Evolutionary conservation across 176 grass and related monocot genomes (phyloP), one percentile per base, ranked within the genome.

Genomic region (Stipa capillata): DNA sequence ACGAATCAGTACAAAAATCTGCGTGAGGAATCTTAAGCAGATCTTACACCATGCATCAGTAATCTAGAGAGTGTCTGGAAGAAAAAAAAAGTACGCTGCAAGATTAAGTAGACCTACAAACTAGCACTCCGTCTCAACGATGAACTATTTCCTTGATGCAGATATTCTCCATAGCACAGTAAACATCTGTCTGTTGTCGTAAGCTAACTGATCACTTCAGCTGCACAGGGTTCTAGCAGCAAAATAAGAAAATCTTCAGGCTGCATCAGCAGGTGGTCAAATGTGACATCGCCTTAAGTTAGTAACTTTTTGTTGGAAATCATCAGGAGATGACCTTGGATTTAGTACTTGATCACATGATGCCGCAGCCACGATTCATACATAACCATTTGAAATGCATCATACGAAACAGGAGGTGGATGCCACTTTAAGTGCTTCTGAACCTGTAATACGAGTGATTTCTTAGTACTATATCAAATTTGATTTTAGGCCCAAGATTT

Each of bases 331-430:
- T 73, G 55, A 73, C 76, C 20, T 70, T 58, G 62, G 49, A 49
- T 59, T 69, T 85, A 78, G 65, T 79, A 85, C 72, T 39, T 76
- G n/a, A n/a, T n/a, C n/a, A n/a, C n/a, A n/a, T n/a, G n/a, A n/a
- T n/a, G n/a, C n/a, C n/a, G n/a, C n/a, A n/a, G n/a, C n/a, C n/a
- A n/a, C n/a, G n/a, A n/a, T n/a, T n/a, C n/a, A n/a, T n/a, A n/a
- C n/a, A n/a, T n/a, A n/a, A n/a, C n/a, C n/a, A n/a, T n/a, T n/a
- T n/a, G n/a, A n/a, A n/a, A n/a, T n/a, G n/a, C n/a, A n/a, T n/a
- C n/a, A n/a, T n/a, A n/a, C n/a, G n/a, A n/a, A n/a, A n/a, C n/a
- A n/a, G n/a, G n/a, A n/a, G n/a, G n/a, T n/a, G n/a, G n/a, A n/a
- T n/a, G n/a, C n/a, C n/a, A n/a, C n/a, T n/a, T n/a, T n/a, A n/a